Evolutionary conservation across 306 rosid genomes (phyloP).

Genomic region (Vicia faba): DNA sequence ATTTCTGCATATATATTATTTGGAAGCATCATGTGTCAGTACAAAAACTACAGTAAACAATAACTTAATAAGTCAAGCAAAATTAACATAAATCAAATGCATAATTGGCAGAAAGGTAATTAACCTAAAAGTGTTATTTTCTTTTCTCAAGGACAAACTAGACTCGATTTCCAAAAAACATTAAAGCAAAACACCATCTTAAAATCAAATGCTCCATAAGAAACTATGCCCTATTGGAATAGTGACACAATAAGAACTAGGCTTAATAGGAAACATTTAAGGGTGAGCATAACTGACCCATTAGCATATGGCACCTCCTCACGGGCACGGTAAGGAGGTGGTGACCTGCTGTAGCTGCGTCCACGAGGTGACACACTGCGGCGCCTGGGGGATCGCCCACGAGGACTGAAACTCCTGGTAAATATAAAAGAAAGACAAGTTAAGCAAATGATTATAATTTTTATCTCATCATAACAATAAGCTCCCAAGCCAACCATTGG

Average conservation of each 20-base stretch:
- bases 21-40: slow-evolving; percentile 32
- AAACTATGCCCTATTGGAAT: neutral
- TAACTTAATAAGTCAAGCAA: neutral
- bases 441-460: neutral
- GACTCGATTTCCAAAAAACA: neutral
- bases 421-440: slow-evolving; percentile 31
- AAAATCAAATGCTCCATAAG: neutral
- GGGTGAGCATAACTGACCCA: slow-evolving; percentile 56
- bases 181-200: neutral
- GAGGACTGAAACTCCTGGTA: slow-evolving; percentile 91
- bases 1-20: slow-evolving; percentile 59
- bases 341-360: slow-evolving; percentile 90
- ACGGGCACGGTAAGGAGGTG: slow-evolving; percentile 84
- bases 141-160: neutral
- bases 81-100: neutral
- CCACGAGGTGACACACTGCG: slow-evolving; percentile 94
- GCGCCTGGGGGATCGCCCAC: slow-evolving; percentile 87
- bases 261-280: neutral
- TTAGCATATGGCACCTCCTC: slow-evolving; percentile 91
- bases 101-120: neutral
- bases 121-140: neutral
- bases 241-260: neutral
- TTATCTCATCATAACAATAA: slow-evolving; percentile 1
- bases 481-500: neutral
- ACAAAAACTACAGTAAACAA: slow-evolving; percentile 2